A percentile compares a stretch with the other conserved stretches of the same genome.
Evolutionary conservation across 176 grass and related monocot genomes (phyloP).

Genomic region (Pontederia paniculata): DNA sequence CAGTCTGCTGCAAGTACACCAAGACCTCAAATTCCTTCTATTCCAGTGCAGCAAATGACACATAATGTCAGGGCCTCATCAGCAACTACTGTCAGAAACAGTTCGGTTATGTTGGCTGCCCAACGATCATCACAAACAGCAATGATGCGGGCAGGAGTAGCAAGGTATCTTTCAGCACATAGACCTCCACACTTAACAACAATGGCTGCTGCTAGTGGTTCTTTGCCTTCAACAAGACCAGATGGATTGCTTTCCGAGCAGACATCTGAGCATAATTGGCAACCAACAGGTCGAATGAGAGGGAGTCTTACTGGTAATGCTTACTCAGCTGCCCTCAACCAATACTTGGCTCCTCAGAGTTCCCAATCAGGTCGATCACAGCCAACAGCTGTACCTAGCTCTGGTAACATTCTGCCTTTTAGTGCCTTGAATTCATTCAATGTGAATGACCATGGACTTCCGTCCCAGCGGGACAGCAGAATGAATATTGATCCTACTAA

Average conservation of each 20-base stretch:
- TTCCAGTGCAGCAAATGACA: slow-evolving; percentile 7
- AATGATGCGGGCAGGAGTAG: neutral
- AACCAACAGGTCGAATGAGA: slow-evolving; percentile 62
- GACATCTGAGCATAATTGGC: slow-evolving; percentile 56
- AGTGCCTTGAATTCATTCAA: no score
- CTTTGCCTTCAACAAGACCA: slow-evolving; percentile 4
- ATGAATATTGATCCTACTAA: no score
- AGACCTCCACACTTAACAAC: slow-evolving; percentile 3
- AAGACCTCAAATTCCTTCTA: neutral
- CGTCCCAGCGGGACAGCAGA: no score
- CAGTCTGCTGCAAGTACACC: slow-evolving; percentile 14
- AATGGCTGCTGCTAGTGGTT: neutral
- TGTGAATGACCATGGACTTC: no score
- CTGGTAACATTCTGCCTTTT: no score
- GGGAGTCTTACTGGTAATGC: slow-evolving; percentile 77
- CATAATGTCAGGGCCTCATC: neutral
- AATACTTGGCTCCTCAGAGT: slow-evolving; percentile 25
- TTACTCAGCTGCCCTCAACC: slow-evolving; percentile 44
- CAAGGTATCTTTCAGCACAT: neutral
- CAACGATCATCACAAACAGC: neutral
- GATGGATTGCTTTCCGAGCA: slow-evolving; percentile 18
- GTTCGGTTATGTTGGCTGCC: neutral
- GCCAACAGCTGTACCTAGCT: neutral
- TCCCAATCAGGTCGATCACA: slow-evolving; percentile 10
- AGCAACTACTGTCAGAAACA: neutral